Conservation (phyloP, 2,329 filamentous ascomycete species). For the Exophiala sp. region DNA sequence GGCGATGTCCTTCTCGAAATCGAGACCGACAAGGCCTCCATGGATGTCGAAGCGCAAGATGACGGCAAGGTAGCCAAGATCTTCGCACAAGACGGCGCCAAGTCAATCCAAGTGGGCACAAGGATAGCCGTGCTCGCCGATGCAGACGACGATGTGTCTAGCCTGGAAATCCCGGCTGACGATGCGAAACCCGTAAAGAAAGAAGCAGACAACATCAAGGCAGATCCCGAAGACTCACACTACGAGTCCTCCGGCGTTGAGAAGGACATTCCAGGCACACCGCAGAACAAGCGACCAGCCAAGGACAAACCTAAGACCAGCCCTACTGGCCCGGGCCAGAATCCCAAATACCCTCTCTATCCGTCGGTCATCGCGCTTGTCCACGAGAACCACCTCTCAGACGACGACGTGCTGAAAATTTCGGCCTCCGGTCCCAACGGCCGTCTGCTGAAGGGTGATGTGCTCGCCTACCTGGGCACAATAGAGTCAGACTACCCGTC, state of each 20-base stretch:
- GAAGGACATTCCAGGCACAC: conserved; percentile 28
- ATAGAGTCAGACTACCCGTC: conserved; percentile 70
- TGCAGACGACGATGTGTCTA: conserved; percentile 70
- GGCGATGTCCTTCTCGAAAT: conserved; percentile 88
- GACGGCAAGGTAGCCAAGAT: conserved; percentile 86
- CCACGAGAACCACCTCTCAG: conserved; percentile 71
- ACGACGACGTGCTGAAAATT: conserved; percentile 75
- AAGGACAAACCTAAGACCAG: conserved; percentile 23
- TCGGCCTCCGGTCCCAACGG: conserved; percentile 82
- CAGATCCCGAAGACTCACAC: conserved; percentile 12
- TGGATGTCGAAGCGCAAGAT: conserved; percentile 92
- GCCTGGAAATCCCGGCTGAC: conserved; percentile 72
- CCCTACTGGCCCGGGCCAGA: conserved; percentile 33
- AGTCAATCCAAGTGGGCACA: conserved; percentile 71
- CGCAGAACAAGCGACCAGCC: conserved; percentile 21
- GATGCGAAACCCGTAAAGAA: conserved; percentile 37
- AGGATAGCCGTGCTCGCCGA: conserved; percentile 83
- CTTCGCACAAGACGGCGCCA: conserved; percentile 64
- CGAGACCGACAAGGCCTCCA: conserved; percentile 90
- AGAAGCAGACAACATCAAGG: conserved; percentile 23
- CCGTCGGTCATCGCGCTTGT: conserved; percentile 83
- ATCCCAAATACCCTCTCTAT: conserved; percentile 49
- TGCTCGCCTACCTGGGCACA: conserved; percentile 81
- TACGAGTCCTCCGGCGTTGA: conserved; percentile 24
- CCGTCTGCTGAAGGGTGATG: conserved; percentile 89